A percentile compares a stretch with the other conserved stretches of the same genome.
Evolutionary conservation across 129 eudicot genomes (phyloP).

Genomic region (Pseudognaphalium luteoalbum): DNA sequence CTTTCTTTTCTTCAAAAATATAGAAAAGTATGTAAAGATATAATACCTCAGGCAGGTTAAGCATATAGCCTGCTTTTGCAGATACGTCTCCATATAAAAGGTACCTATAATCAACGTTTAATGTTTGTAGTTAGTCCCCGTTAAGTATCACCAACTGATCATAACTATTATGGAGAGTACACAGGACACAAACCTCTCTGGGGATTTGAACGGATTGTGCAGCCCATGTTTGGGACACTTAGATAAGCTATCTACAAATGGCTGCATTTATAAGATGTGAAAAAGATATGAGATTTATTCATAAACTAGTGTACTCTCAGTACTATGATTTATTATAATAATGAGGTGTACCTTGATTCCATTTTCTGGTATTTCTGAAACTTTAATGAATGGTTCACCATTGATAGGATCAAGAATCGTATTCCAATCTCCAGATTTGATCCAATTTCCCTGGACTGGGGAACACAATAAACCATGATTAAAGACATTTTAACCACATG

Average conservation of each 20-base stretch:
- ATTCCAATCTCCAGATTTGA: slow-evolving; percentile 61
- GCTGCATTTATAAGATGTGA: slow-evolving; percentile 47
- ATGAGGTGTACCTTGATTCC: slow-evolving; percentile 56
- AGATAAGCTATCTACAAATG: slow-evolving; percentile 88
- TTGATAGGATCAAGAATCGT: slow-evolving; percentile 80
- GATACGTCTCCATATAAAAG: slow-evolving; percentile 84
- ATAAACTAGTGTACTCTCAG: background rate
- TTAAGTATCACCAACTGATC: background rate
- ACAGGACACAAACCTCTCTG: slow-evolving; percentile 59
- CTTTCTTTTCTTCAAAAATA: background rate
- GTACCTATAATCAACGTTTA: slow-evolving; percentile 45
- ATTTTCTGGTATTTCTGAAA: slow-evolving; percentile 66
- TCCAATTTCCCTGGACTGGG: slow-evolving; percentile 91
- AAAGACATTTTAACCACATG: background rate
- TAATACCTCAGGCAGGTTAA: slow-evolving; percentile 75
- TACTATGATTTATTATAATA: background rate
- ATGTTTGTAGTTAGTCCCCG: background rate
- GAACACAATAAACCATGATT: slow-evolving; percentile 10
- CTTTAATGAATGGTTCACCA: slow-evolving; percentile 83
- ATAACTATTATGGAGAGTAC: background rate
- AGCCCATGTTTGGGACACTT: slow-evolving; percentile 93
- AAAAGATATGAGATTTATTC: background rate
- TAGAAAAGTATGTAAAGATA: background rate
- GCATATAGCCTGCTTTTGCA: slow-evolving; percentile 78
- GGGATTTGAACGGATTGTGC: slow-evolving; percentile 86